Evolutionary conservation across 2,329 filamentous ascomycete genomes (phyloP).

Genomic region (Pyricularia pennisetigena): DNA sequence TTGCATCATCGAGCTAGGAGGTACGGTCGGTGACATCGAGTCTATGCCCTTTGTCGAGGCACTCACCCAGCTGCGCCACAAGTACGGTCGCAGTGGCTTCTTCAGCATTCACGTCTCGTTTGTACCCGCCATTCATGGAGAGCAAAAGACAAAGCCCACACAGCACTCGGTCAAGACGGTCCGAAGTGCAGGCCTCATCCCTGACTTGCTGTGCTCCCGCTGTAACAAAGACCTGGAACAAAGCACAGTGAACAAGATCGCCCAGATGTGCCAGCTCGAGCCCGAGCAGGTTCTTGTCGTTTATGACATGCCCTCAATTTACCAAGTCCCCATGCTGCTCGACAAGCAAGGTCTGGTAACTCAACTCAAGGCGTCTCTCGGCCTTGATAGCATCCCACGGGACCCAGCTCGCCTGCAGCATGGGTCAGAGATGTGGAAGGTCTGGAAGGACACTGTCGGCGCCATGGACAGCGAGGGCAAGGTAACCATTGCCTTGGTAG

Average conservation of each 20-base stretch:
- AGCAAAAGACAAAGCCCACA: slow-evolving; percentile 97
- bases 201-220: slow-evolving; percentile 65
- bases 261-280: slow-evolving; percentile 80
- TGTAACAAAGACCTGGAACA: slow-evolving; percentile 70
- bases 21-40: slow-evolving; percentile 47
- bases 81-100: slow-evolving; percentile 70
- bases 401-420: slow-evolving; percentile 44
- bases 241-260: slow-evolving; percentile 75
- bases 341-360: slow-evolving; percentile 67
- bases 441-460: slow-evolving; percentile 66
- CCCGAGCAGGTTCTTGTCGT: slow-evolving; percentile 81
- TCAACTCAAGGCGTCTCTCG: slow-evolving; percentile 55
- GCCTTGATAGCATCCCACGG: slow-evolving; percentile 48
- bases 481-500: slow-evolving; percentile 78
- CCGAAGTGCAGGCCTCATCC: slow-evolving; percentile 67
- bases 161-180: slow-evolving; percentile 81
- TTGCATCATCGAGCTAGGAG: slow-evolving; percentile 51
- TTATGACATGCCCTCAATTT: slow-evolving; percentile 79
- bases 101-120: slow-evolving; percentile 83
- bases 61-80: slow-evolving; percentile 65
- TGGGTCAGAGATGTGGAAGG: slow-evolving; percentile 62
- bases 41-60: slow-evolving; percentile 83
- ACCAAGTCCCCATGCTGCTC: slow-evolving; percentile 90
- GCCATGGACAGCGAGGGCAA: slow-evolving; percentile 47
- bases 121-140: slow-evolving; percentile 58